Conservation (phyloP, 257 asterid species). For the Striga asiatica region DNA sequence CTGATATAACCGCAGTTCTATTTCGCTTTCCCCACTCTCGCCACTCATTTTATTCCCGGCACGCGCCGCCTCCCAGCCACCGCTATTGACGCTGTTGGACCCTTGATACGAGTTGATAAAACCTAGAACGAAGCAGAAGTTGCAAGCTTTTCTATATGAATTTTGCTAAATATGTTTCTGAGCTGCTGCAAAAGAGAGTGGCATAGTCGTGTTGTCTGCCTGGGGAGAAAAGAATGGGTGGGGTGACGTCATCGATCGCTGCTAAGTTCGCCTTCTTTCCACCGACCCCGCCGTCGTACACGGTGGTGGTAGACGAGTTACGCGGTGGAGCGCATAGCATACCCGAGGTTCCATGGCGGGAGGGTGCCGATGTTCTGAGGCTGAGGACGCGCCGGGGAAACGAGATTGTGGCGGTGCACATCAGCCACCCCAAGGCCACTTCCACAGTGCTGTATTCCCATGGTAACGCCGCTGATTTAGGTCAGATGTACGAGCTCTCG, state of each 20-base stretch:
- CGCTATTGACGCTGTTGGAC: neutral
- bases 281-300: slow-evolving; percentile 89
- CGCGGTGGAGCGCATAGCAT: slow-evolving; percentile 43
- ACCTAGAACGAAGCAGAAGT: neutral
- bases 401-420: slow-evolving; percentile 78
- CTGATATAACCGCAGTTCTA: slow-evolving; percentile 15
- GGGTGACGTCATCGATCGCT: slow-evolving; percentile 95
- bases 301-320: slow-evolving; percentile 56
- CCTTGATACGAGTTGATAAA: neutral
- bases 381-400: slow-evolving; percentile 84
- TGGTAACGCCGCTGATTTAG: slow-evolving; percentile 98
- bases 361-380: slow-evolving; percentile 66
- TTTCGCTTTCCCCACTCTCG: slow-evolving; percentile 17
- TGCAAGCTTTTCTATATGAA: slow-evolving; percentile 34
- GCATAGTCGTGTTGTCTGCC: slow-evolving; percentile 5
- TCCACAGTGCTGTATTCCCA: slow-evolving; percentile 90
- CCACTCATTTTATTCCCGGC: slow-evolving; percentile 11
- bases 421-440: slow-evolving; percentile 74
- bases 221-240: slow-evolving; percentile 47
- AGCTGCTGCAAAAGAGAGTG: slow-evolving; percentile 26
- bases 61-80: slow-evolving; percentile 51
- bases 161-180: slow-evolving; percentile 19
- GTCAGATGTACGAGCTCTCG: slow-evolving; percentile 99
- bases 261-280: slow-evolving; percentile 98
- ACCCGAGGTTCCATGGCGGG: slow-evolving; percentile 80